Evolutionary conservation across 2,329 filamentous ascomycete species (phyloP).

Genomic region (Ampelomyces quisqualis): DNA sequence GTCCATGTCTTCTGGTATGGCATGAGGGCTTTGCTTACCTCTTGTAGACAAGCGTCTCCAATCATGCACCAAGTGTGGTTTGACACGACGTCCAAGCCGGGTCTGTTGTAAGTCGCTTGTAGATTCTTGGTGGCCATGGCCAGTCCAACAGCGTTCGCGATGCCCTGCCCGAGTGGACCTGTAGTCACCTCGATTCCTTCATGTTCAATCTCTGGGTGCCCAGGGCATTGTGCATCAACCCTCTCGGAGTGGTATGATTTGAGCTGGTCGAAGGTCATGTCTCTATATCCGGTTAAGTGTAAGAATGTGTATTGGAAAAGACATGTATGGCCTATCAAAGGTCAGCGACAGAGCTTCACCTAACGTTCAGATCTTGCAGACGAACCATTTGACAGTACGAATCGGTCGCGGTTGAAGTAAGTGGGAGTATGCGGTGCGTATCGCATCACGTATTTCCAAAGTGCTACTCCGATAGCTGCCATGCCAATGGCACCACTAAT

Average conservation of each 20-base stretch:
- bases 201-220: constrained; percentile 60
- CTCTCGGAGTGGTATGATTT: constrained; percentile 56
- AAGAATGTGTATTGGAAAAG: constrained; percentile 58
- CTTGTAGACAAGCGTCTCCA: constrained; percentile 60
- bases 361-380: background rate
- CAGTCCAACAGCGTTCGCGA: constrained; percentile 62
- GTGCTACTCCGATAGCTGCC: constrained; percentile 60
- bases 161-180: constrained; percentile 59
- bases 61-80: constrained; percentile 60
- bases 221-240: constrained; percentile 55
- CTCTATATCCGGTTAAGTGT: constrained; percentile 56
- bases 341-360: background rate
- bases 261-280: constrained; percentile 59
- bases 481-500: constrained; percentile 60
- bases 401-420: constrained; percentile 64
- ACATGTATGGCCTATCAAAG: constrained; percentile 51
- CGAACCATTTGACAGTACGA: constrained; percentile 60
- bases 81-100: constrained; percentile 51
- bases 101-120: constrained; percentile 55
- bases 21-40: constrained; percentile 37
- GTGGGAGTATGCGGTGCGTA: constrained; percentile 57
- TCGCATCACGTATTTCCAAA: constrained; percentile 64
- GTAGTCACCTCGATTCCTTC: constrained; percentile 62
- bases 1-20: background rate
- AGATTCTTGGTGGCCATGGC: constrained; percentile 61